These are phyloP conservation scores for Fusarium sp. DNA, from an alignment of 2,329 filamentous ascomycete species.

Conservation along the genomic window DNA sequence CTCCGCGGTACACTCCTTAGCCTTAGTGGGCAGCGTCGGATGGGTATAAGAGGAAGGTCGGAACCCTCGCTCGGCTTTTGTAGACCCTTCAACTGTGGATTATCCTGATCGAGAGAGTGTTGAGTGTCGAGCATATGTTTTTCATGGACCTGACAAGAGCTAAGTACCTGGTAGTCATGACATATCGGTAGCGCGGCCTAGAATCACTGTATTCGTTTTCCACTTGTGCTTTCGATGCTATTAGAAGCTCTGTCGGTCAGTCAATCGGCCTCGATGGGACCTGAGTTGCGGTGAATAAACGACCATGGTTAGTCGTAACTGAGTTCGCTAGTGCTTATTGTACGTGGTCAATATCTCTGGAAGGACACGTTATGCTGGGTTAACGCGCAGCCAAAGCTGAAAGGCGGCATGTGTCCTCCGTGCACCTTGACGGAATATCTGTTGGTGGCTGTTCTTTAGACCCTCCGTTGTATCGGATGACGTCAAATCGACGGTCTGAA, in stretches of 20 bases:
- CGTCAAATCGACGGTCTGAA: no score
- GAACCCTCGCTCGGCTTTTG: neutral
- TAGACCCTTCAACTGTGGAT: neutral
- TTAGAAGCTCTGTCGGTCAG: neutral
- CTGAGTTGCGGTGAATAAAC: neutral
- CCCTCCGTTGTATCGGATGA: no score
- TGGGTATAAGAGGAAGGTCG: no score
- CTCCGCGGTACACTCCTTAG: no score
- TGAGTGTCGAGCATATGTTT: neutral
- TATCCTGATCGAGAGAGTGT: neutral
- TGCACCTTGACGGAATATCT: no score
- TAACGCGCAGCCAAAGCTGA: neutral
- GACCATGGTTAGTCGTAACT: neutral
- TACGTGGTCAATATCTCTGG: neutral
- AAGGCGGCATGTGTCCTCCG: no score
- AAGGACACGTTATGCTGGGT: neutral
- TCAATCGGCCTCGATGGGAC: neutral
- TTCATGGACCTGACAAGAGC: neutral
- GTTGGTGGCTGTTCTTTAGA: no score
- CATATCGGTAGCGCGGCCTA: neutral
- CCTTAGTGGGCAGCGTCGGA: no score
- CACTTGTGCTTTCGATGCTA: neutral
- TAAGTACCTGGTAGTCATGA: neutral
- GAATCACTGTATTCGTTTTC: neutral
- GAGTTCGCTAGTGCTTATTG: neutral